Base-by-base conservation (phyloP, 2,329 filamentous ascomycete species). In the Talaromyces atroroseus region DNA sequence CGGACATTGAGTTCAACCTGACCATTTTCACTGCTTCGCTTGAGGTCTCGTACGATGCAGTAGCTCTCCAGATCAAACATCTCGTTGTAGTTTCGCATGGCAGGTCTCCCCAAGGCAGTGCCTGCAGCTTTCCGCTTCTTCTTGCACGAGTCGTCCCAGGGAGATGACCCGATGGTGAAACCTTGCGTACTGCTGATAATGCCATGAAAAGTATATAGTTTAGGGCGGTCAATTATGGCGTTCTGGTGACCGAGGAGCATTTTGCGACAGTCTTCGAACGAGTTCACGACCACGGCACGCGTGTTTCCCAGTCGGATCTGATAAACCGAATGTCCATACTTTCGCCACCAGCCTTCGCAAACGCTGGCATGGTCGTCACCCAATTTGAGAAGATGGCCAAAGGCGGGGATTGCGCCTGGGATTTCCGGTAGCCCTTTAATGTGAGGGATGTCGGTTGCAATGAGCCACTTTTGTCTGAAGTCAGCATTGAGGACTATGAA, bases 61-160 rank as follows among this genome's bases (percentile, higher is more conserved):
- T 79, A 83, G 26, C 83, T 84, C 68, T 91, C 88, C 23, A 89
- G 81, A 63, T 90, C 87, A 38, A 91, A 82, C 64, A 90, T 87
- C 0, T 87, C 86, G 77, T 89, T 83, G 69, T 92, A 91, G 1
- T 81, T 82, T 61, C 87, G 82, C 2, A 89, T 80, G 0, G 87
- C 82, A 0, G 87, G 86, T 0, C 86, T 78, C 64, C 89, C 88
- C 6, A 91, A 76, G 0, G 88, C 87, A 0, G 86, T 88, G 2
- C 85, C 87, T 2, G 87, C 87, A 0, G 85, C 87, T 70, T 89
- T 90, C 58, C 88, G 80, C 32, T 86, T 80, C 47, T 80, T 78
- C 67, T 89, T 90, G 69, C 85, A 88, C 1, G 83, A 87, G 32
- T 88, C 86, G 52, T 90, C 86, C 84, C 87, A 91, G 0, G 88